Base-by-base conservation (phyloP, 305 asterid genomes). In the Fraxinus latifolia region DNA sequence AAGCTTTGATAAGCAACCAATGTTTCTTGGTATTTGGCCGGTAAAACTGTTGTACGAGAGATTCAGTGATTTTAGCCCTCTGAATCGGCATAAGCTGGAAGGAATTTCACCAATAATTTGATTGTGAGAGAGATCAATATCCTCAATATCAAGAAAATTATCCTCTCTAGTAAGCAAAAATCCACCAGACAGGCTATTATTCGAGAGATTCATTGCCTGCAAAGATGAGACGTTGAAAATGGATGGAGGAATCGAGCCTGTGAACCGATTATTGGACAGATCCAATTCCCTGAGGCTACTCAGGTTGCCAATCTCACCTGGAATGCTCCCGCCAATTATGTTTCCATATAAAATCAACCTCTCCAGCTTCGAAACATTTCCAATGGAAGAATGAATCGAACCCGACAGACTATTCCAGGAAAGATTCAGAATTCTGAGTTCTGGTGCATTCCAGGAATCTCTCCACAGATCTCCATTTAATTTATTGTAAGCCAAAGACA, bases 161-260 rank as follows among this genome's bases (percentile, higher is more conserved):
- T 80, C 67, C 2, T 1, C 32, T 68, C 50, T 23, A 34, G 31
- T 33, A 67, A 79, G 39, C 67, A 70, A 31, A 42, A 87, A 76
- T 0, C 83, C 60, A 27, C 90, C 88, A 23, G 82, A 83, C n/a
- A 87, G 78, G 53, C 79, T 83, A 53, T 87, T 87, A 79, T 81
- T 79, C 2, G 42, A 77, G 27, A 87, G 75, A 50, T 72, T 55
- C 19, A 83, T 15, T 19, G 19, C 42, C 37, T 44, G 85, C 55
- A 83, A 25, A 14, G 85, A 80, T 0, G 85, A 81, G 15, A 83
- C 42, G 76, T 82, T 81, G 75, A 85, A 87, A 39, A 87, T 39
- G 71, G 85, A 76, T 8, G 80, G 32, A 71, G 85, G 89, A 37
- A 85, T 78, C 4, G 70, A 33, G 5, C 90, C 90, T 9, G 84